Percentiles rank a stretch among this genome's conserved stretches.
Evolutionary conservation across 192 early-diverging fungal genomes (phyloP).

Genomic region (Paraglomus brasilianum): DNA sequence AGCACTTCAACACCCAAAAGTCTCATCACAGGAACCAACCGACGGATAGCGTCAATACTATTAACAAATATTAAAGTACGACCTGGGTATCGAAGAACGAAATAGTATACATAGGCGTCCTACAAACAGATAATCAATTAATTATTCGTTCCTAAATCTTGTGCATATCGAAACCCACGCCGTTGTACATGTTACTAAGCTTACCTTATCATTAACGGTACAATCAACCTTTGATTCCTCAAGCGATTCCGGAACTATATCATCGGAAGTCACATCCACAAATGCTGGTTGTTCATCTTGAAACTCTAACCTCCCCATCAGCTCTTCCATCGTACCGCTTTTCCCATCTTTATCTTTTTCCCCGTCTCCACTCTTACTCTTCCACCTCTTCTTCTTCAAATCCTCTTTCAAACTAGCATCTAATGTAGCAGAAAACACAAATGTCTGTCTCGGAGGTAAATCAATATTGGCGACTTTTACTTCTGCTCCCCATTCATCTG

Average conservation of each 20-base stretch:
- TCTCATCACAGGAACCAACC: slow-evolving; percentile 81
- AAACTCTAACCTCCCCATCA: slow-evolving; percentile 76
- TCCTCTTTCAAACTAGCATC: slow-evolving; percentile 50
- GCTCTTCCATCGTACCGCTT: slow-evolving; percentile 56
- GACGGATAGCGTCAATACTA: slow-evolving; percentile 89
- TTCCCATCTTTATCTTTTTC: slow-evolving; percentile 20
- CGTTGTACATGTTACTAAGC: not conserved
- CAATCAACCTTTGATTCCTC: slow-evolving; percentile 88
- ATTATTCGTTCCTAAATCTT: slow-evolving; percentile 1
- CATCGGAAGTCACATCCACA: slow-evolving; percentile 69
- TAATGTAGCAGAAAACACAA: slow-evolving; percentile 94
- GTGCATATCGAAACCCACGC: no score
- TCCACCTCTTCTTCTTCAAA: slow-evolving; percentile 43
- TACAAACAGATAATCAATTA: slow-evolving; percentile 10
- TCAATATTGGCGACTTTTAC: slow-evolving; percentile 30
- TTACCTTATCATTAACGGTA: slow-evolving; percentile 68
- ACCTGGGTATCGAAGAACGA: slow-evolving; percentile 80
- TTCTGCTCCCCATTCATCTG: slow-evolving; percentile 39
- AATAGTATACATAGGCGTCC: slow-evolving; percentile 85
- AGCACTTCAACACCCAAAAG: slow-evolving; percentile 71
- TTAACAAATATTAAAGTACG: slow-evolving; percentile 95
- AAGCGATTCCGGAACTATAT: slow-evolving; percentile 67
- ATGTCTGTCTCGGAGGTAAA: slow-evolving; percentile 65
- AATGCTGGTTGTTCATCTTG: slow-evolving; percentile 68
- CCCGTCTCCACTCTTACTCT: slow-evolving; percentile 29